phyloP scores from a whole-genome alignment of 306 rosid genomes.

The Carpinus fangiana region DNA sequence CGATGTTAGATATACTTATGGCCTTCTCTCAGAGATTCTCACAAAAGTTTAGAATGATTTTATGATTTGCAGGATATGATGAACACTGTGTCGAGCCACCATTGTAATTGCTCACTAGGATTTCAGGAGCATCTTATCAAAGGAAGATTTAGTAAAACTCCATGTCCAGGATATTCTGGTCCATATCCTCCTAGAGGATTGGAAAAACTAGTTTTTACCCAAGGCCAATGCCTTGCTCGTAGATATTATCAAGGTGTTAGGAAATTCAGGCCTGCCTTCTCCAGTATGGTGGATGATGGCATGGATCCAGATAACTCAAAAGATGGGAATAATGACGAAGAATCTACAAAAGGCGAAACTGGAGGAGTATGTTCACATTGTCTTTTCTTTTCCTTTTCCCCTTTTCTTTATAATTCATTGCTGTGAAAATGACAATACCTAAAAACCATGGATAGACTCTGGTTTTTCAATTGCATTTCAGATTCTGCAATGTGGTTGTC shows the following conservation, averaged over 20 bases:
- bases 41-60: constrained; percentile 16
- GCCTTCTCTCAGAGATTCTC: neutral
- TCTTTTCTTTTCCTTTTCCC: constrained; percentile 18
- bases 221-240: constrained; percentile 43
- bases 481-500: neutral
- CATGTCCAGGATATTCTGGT: constrained; percentile 45
- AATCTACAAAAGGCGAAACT: constrained; percentile 41
- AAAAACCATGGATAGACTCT: neutral
- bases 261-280: constrained; percentile 46
- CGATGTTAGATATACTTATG: neutral
- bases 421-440: constrained; percentile 6
- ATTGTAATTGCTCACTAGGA: constrained; percentile 60
- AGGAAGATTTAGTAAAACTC: constrained; percentile 48
- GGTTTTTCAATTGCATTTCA: neutral
- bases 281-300: constrained; percentile 40
- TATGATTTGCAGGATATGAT: constrained; percentile 49
- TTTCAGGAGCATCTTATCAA: constrained; percentile 53
- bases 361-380: constrained; percentile 50
- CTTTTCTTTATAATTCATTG: constrained; percentile 22
- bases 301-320: constrained; percentile 67
- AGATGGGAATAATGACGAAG: constrained; percentile 38
- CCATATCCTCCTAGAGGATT: constrained; percentile 49
- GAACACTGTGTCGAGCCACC: constrained; percentile 72
- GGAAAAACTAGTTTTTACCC: constrained; percentile 22
- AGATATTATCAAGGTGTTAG: constrained; percentile 37